Percentiles rank a stretch among this genome's conserved stretches.
These are phyloP conservation scores for Zygosaccharomyces sapae DNA, from an alignment of 1,139 yeast species.

Conservation along the genomic window DNA sequence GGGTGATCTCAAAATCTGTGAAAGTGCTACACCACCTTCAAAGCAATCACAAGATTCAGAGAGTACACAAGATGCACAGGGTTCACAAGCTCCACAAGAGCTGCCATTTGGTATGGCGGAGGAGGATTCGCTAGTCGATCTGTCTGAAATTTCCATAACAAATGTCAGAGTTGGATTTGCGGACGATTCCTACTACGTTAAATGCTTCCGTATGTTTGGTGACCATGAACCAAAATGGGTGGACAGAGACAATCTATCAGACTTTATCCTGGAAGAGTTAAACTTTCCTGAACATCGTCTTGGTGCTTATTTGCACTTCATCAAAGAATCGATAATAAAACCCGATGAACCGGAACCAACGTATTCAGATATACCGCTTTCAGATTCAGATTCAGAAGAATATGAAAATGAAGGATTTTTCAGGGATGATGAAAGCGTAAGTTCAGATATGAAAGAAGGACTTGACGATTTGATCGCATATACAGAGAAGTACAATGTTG, in stretches of 20 bases:
- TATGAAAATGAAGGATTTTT: constrained; percentile 41
- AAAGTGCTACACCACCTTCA: constrained; percentile 1
- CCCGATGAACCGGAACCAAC: constrained; percentile 37
- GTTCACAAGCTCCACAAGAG: background rate
- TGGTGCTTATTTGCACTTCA: constrained; percentile 47
- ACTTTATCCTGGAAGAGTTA: constrained; percentile 44
- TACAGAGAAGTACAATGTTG: constrained; percentile 39
- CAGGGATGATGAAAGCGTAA: constrained; percentile 13
- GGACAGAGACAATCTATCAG: constrained; percentile 49
- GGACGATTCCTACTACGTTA: constrained; percentile 47
- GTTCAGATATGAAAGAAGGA: constrained; percentile 41
- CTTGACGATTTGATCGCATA: constrained; percentile 47
- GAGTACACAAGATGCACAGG: too few species aligned
- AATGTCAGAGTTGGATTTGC: constrained; percentile 52
- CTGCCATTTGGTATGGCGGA: constrained; percentile 53
- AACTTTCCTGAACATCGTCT: constrained; percentile 59
- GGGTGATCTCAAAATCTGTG: constrained; percentile 11
- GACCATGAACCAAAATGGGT: constrained; percentile 54
- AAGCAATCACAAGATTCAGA: background rate
- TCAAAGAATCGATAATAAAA: constrained; percentile 44
- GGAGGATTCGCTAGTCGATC: constrained; percentile 58
- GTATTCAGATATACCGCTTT: constrained; percentile 44
- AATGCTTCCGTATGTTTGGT: constrained; percentile 49
- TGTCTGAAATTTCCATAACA: constrained; percentile 47
- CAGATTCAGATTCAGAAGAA: constrained; percentile 33